These are phyloP conservation scores for Lumnitzera racemosa DNA, from an alignment of 345 rosid genomes.

Conservation along the genomic window DNA sequence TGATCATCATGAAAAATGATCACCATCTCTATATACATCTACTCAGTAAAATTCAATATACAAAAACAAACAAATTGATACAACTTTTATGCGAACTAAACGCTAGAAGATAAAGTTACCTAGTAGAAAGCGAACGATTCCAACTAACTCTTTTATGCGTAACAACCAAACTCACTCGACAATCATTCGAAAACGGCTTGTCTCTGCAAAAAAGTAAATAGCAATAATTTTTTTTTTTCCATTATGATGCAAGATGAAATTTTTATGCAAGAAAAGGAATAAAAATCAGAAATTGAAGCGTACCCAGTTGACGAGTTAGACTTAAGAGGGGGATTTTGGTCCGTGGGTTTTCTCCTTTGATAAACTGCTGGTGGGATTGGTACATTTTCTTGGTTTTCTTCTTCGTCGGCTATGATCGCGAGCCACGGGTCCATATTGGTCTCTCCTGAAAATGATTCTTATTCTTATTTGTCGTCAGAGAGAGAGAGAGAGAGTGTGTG, in stretches of 20 bases:
- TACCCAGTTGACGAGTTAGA: conserved; percentile 21
- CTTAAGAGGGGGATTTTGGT: conserved; percentile 2
- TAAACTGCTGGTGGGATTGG: conserved; percentile 31
- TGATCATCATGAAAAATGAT: too few species aligned
- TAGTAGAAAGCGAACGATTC: conserved; percentile 88
- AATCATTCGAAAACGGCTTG: conserved; percentile 15
- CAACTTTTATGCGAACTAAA: not conserved
- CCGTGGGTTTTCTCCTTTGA: conserved; percentile 39
- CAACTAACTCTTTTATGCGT: conserved; percentile 66
- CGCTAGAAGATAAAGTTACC: conserved; percentile 25
- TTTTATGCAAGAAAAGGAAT: too few species aligned
- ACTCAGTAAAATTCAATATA: too few species aligned
- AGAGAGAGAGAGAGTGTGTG: too few species aligned
- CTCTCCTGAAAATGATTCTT: not conserved
- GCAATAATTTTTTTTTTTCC: not conserved
- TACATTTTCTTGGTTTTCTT: conserved; percentile 12
- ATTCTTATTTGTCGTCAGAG: too few species aligned
- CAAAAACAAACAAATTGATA: too few species aligned
- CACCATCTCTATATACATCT: too few species aligned
- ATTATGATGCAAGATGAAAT: too few species aligned
- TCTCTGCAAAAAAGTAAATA: conserved; percentile 12
- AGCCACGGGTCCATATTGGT: conserved; percentile 43
- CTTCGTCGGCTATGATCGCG: conserved; percentile 32
- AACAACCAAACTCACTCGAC: conserved; percentile 45
- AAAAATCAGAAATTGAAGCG: not conserved